phyloP scores from a whole-genome alignment of 345 rosid species.

The Aegle marmelos region DNA sequence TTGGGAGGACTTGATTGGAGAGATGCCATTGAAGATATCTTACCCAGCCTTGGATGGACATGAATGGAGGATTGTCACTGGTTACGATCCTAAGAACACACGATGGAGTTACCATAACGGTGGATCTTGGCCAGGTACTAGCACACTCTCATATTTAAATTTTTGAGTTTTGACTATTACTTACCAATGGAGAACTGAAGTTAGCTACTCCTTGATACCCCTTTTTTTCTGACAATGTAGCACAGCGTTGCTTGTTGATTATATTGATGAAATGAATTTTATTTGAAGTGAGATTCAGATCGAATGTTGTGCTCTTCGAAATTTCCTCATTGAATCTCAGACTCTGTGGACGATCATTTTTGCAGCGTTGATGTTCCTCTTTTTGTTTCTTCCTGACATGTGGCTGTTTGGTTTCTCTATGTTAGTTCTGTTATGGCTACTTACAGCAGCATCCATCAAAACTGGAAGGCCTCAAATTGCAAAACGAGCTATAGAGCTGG shows the following conservation, averaged over 20 bases:
- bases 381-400: background rate
- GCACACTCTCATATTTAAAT: background rate
- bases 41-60: conserved; percentile 55
- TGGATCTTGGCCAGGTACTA: conserved; percentile 58
- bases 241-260: background rate
- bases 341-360: background rate
- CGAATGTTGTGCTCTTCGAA: background rate
- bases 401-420: background rate
- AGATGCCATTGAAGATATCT: conserved; percentile 52
- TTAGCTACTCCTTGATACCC: background rate
- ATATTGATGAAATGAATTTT: background rate
- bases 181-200: background rate
- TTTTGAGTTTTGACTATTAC: background rate
- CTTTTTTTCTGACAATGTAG: background rate
- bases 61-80: conserved; percentile 51
- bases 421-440: conserved; percentile 45
- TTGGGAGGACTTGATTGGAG: conserved; percentile 56
- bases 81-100: conserved; percentile 56
- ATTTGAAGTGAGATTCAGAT: background rate
- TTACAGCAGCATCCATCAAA: conserved; percentile 55
- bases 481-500: conserved; percentile 43
- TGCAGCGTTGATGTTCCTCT: no score
- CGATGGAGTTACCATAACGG: conserved; percentile 60
- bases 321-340: background rate
- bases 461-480: conserved; percentile 53